phyloP scores from a whole-genome alignment of 2,329 filamentous ascomycete species.

The Dichotomopilus funicola region DNA sequence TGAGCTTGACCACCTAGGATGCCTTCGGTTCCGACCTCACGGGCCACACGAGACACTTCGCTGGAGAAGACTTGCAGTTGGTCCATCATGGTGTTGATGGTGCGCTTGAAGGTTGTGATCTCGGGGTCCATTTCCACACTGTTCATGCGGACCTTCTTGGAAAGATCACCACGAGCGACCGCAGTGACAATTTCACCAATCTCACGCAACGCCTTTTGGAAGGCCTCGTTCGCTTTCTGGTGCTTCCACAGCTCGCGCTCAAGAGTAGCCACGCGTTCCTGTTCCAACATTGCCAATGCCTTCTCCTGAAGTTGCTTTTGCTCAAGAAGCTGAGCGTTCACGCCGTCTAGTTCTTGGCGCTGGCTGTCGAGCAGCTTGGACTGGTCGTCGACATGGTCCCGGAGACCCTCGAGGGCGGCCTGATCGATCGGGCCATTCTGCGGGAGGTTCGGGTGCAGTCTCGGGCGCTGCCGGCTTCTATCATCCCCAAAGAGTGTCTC shows the following conservation, averaged over 20 bases:
- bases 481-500: slow-evolving; percentile 58
- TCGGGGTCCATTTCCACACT: slow-evolving; percentile 96
- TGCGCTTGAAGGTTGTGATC: slow-evolving; percentile 95
- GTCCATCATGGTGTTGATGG: slow-evolving; percentile 99
- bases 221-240: slow-evolving; percentile 95
- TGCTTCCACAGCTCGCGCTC: slow-evolving; percentile 95
- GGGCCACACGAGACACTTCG: slow-evolving; percentile 88
- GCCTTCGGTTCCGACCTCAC: slow-evolving; percentile 93
- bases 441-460: slow-evolving; percentile 22
- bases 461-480: slow-evolving; percentile 33
- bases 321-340: slow-evolving; percentile 77
- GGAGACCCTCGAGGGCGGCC: slow-evolving; percentile 61
- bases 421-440: slow-evolving; percentile 22
- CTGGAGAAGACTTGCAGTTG: slow-evolving; percentile 94
- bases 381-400: slow-evolving; percentile 88
- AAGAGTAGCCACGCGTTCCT: slow-evolving; percentile 78
- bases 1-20: slow-evolving; percentile 89
- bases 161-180: slow-evolving; percentile 89
- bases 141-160: slow-evolving; percentile 94
- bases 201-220: slow-evolving; percentile 93
- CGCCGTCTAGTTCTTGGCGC: slow-evolving; percentile 75
- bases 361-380: slow-evolving; percentile 86
- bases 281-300: slow-evolving; percentile 75
- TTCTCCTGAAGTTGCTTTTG: slow-evolving; percentile 80
- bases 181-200: slow-evolving; percentile 97